These are phyloP conservation scores for Coemansia sp. DNA, from an alignment of 192 early-diverging fungal genomes.

Conservation along the genomic window DNA sequence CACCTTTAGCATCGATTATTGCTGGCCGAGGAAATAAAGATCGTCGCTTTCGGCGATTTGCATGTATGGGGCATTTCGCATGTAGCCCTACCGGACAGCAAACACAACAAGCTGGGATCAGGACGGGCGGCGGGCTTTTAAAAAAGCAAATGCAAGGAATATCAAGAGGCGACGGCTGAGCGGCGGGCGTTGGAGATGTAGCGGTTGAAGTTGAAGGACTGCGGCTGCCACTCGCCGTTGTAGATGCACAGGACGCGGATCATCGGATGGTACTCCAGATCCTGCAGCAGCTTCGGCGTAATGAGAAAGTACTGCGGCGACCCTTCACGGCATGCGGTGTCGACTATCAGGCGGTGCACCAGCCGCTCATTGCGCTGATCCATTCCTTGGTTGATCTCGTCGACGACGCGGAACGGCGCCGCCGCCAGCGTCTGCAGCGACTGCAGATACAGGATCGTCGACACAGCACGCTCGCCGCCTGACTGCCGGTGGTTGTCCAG, in stretches of 20 bases:
- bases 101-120: too few relatives aligned
- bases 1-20: too few relatives aligned
- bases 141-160: too few relatives aligned
- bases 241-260: conserved; percentile 94
- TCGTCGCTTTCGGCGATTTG: too few relatives aligned
- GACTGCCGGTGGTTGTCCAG: conserved; percentile 91
- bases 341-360: conserved; percentile 90
- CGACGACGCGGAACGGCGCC: conserved; percentile 96
- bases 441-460: conserved; percentile 95
- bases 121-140: too few relatives aligned
- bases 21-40: too few relatives aligned
- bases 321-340: conserved; percentile 70
- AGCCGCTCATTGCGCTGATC: conserved; percentile 95
- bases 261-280: conserved; percentile 86
- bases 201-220: conserved; percentile 44
- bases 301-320: conserved; percentile 86
- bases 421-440: conserved; percentile 83
- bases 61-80: too few relatives aligned
- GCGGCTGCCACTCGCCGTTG: conserved; percentile 90
- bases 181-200: conserved; percentile 44
- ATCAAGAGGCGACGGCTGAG: background rate
- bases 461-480: conserved; percentile 95
- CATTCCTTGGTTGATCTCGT: conserved; percentile 99
- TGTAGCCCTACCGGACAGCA: too few relatives aligned
- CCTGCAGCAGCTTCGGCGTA: conserved; percentile 96